Percentiles rank a stretch among this genome's conserved stretches.
Conservation (phyloP, 2,329 filamentous ascomycete species). For the Fusarium anguioides region DNA sequence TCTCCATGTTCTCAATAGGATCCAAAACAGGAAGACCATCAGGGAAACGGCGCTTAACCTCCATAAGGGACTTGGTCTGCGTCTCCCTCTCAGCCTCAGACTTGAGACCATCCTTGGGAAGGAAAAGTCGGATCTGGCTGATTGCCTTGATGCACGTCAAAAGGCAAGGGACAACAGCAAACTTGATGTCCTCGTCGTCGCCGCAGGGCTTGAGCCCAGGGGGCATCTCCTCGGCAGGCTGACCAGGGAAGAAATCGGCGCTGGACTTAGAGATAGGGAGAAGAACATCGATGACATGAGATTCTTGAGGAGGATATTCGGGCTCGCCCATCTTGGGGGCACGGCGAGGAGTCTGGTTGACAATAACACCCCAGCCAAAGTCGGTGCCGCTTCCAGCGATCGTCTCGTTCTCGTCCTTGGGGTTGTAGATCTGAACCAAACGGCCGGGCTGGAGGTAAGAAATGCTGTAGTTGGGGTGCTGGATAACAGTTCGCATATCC, state of each 20-base stretch:
- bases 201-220: slow-evolving; percentile 65
- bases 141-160: slow-evolving; percentile 87
- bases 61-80: slow-evolving; percentile 76
- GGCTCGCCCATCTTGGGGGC: slow-evolving; percentile 74
- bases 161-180: slow-evolving; percentile 76
- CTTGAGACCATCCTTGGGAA: slow-evolving; percentile 78
- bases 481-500: slow-evolving; percentile 92
- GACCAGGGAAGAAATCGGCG: slow-evolving; percentile 56
- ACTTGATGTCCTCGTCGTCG: slow-evolving; percentile 47
- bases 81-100: slow-evolving; percentile 72
- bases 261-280: slow-evolving; percentile 68
- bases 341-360: slow-evolving; percentile 76
- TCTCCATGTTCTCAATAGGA: slow-evolving; percentile 95
- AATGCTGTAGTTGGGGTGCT: slow-evolving; percentile 86
- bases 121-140: slow-evolving; percentile 83
- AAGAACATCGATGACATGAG: slow-evolving; percentile 84
- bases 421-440: slow-evolving; percentile 85
- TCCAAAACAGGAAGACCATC: slow-evolving; percentile 91
- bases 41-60: slow-evolving; percentile 88
- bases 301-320: slow-evolving; percentile 78
- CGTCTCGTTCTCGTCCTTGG: slow-evolving; percentile 58
- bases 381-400: slow-evolving; percentile 61
- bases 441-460: slow-evolving; percentile 90
- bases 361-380: slow-evolving; percentile 94
- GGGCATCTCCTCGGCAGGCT: slow-evolving; percentile 60